A percentile compares a stretch with the other conserved stretches of the same genome.
Conservation (phyloP, 2,329 filamentous ascomycete genomes). For the Fonsecaea monophora region DNA sequence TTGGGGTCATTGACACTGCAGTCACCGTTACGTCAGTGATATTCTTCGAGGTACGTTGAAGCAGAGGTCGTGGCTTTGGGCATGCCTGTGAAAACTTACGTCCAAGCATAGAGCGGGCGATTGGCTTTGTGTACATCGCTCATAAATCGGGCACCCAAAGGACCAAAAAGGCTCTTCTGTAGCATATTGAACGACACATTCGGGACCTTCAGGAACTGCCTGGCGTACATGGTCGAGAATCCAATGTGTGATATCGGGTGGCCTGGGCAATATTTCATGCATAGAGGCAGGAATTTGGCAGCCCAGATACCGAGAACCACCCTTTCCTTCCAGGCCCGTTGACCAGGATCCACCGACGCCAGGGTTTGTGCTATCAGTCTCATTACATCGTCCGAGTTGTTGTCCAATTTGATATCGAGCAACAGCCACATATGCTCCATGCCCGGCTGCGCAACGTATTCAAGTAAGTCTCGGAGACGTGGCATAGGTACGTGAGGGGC, state of each 20-base stretch:
- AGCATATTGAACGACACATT: slow-evolving; percentile 80
- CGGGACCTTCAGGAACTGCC: slow-evolving; percentile 71
- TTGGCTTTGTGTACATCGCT: slow-evolving; percentile 62
- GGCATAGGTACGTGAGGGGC: slow-evolving; percentile 76
- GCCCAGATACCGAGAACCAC: slow-evolving; percentile 85
- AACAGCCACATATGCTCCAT: slow-evolving; percentile 77
- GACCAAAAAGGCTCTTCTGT: slow-evolving; percentile 71
- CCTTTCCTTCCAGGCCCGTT: slow-evolving; percentile 71
- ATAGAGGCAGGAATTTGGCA: slow-evolving; percentile 71
- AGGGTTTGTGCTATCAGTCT: slow-evolving; percentile 70
- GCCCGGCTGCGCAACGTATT: slow-evolving; percentile 70
- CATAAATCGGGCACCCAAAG: slow-evolving; percentile 71
- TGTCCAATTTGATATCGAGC: slow-evolving; percentile 77
- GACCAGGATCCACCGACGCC: slow-evolving; percentile 55
- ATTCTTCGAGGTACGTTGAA: not conserved
- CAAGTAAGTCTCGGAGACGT: slow-evolving; percentile 73
- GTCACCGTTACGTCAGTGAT: not conserved
- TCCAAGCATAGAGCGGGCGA: slow-evolving; percentile 79
- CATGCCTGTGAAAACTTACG: slow-evolving; percentile 45
- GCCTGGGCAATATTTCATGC: slow-evolving; percentile 58
- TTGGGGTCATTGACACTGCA: slow-evolving; percentile 71
- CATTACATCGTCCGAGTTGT: slow-evolving; percentile 70
- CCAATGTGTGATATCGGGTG: slow-evolving; percentile 52
- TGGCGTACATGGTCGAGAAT: slow-evolving; percentile 64
- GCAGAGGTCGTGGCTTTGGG: not conserved